Conservation (phyloP, 306 rosid genomes). For the Alnus rubra region DNA sequence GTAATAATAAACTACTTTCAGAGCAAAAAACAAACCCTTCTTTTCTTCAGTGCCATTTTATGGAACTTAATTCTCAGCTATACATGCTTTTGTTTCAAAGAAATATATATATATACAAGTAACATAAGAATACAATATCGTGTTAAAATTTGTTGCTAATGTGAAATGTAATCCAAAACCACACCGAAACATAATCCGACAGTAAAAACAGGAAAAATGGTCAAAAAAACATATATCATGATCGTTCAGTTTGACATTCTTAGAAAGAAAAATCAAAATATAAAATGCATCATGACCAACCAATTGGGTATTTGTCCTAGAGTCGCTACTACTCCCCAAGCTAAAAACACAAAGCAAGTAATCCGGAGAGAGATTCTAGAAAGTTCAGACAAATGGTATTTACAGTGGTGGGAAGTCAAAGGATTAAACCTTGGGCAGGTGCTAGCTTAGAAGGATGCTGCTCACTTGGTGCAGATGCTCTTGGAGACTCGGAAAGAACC, state of each 20-base stretch:
- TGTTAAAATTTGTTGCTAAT: not conserved
- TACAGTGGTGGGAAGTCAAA: conserved; percentile 54
- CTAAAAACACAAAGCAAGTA: conserved; percentile 27
- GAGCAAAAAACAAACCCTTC: too few species aligned
- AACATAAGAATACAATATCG: not conserved
- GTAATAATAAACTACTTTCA: too few species aligned
- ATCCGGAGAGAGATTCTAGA: conserved; percentile 33
- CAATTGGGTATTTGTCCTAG: conserved; percentile 32
- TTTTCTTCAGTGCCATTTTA: too few species aligned
- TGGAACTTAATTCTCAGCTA: too few species aligned
- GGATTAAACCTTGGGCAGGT: conserved; percentile 88
- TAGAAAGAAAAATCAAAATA: conserved; percentile 25
- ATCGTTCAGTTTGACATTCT: conserved; percentile 34
- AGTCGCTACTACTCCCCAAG: conserved; percentile 35
- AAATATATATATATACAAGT: too few species aligned
- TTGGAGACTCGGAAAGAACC: conserved; percentile 67
- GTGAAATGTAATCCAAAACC: not conserved
- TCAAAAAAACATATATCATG: conserved; percentile 15
- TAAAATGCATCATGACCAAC: conserved; percentile 31
- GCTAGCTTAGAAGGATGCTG: conserved; percentile 59
- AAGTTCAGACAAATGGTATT: conserved; percentile 38
- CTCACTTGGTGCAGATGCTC: conserved; percentile 54
- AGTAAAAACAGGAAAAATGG: not conserved
- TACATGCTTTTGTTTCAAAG: too few species aligned
- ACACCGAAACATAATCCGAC: not conserved